Evolutionary conservation across 2,329 filamentous ascomycete species (phyloP), one percentile per base, ranked within the genome.

Genomic region (Xylaria sp.): DNA sequence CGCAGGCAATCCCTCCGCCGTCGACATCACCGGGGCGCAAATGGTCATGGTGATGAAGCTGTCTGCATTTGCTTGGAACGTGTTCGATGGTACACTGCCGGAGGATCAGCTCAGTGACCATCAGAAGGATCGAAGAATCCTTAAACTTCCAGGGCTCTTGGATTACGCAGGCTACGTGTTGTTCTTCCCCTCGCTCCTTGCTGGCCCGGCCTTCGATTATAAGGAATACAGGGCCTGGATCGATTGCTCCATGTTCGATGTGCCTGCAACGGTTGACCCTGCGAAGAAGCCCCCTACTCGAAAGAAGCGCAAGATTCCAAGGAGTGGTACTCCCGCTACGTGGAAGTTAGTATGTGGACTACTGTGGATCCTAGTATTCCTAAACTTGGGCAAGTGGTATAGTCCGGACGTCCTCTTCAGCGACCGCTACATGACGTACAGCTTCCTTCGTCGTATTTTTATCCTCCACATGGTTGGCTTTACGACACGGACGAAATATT

Each of bases 11-110:
- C 88, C 92, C 0, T 85, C 88, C 48, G 81, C 83, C 1, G 86
- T 97, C 68, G 96, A 99, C 79, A 94, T 99, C 74, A 98, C 95
- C 0, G 94, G 92, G 49, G 94, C 95, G 1, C 96, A 99, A 81
- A 99, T 99, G 96, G 96, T 99, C 41, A 83, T 98, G 75, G 91
- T 98, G 71, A 99, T 99, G 94, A 99, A 99, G 81, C 89, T 99
- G 43, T 94, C 91, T 25, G 92, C 95, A 5, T 99, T 99, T 78
- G 97, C 94, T 83, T 99, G 96, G 96, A 98, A 98, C 78, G 91
- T 98, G 9, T 94, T 96, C 76, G 96, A 99, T 79, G 97, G 96
- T 23, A 90, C 91, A 67, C 86, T 97, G 23, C 90, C 93, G 2
- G 89, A 91, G 20, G 86, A 91, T 52, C 89, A 94, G 67, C 88